Evolutionary conservation across 306 rosid species (phyloP), one percentile per base, ranked within the genome.

Genomic region (Cyclanthera cordifolia): DNA sequence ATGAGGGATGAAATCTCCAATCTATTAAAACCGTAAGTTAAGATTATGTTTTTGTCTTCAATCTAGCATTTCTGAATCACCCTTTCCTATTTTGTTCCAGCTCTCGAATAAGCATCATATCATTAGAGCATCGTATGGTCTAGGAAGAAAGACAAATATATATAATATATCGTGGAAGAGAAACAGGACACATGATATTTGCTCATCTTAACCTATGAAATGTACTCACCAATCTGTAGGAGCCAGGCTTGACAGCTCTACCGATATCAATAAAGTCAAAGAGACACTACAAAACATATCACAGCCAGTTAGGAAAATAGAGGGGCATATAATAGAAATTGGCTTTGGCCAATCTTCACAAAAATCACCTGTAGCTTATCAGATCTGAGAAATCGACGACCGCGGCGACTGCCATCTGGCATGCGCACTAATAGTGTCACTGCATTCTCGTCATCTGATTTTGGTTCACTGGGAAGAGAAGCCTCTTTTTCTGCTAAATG

Each of bases 351-450:
- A 43, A 65, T 9, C 8, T 59, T 19, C 19, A 74, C 45, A 10
- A 20, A 68, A 67, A 15, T 72, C 37, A 91, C 99, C 95, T 87
- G 96, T 59, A 93, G 88, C 58, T 81, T 88, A 79, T 93, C 83
- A 21, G 96, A 82, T 80, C 80, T 90, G 74, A 86, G 87, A 80
- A 93, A 93, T 54, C 90, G 88, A 48, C 99, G 99, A 24, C 97
- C 99, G 0, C 78, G 97, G 65, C 90, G 95, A 67, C 84, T 93
- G 55, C 99, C 99, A 83, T 93, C 90, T 46, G 99, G 95, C 99
- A 93, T 90, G 73, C 84, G 85, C 78, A 93, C 96, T 69, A 85
- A 56, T 71, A 93, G 82, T 75, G 82, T 90, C 39, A 93, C 87
- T 60, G 95, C 89, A 77, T 82, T 85, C 48, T 85, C 95, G 77